phyloP scores from a whole-genome alignment of 441 rosid genomes.

The Adansonia grandidieri region DNA sequence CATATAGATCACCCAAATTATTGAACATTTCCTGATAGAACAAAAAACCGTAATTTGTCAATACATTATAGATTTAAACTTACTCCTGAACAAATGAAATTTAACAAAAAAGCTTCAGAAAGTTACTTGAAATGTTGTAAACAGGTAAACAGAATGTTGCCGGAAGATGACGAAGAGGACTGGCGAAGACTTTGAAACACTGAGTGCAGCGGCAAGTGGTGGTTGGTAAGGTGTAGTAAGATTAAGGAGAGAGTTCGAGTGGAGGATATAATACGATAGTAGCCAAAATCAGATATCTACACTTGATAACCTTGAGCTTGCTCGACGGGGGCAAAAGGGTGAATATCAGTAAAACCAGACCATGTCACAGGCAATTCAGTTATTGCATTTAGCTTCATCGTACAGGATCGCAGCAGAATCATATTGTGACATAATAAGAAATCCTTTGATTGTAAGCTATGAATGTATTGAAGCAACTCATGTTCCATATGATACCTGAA shows the following conservation, averaged over 20 bases:
- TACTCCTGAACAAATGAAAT: neutral
- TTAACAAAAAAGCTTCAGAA: no score
- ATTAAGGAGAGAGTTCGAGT: no score
- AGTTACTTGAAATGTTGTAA: no score
- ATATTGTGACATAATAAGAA: constrained; percentile 77
- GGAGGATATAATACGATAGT: no score
- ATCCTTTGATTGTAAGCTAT: constrained; percentile 79
- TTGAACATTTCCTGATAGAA: constrained; percentile 82
- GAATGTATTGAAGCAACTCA: constrained; percentile 80
- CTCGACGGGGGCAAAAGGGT: constrained; percentile 87
- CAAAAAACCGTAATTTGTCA: constrained; percentile 22
- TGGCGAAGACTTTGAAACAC: no score
- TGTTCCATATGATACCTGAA: constrained; percentile 88
- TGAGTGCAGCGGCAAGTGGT: no score
- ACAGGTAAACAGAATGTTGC: no score
- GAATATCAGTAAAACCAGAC: constrained; percentile 82
- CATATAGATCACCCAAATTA: constrained; percentile 80
- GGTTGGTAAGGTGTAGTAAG: no score
- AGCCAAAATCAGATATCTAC: no score
- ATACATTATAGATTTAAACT: constrained; percentile 29
- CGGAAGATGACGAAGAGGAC: no score
- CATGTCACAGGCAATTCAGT: constrained; percentile 90
- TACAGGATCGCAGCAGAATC: constrained; percentile 65
- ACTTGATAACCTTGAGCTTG: constrained; percentile 86
- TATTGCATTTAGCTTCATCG: constrained; percentile 96